Evolutionary conservation across 1,139 yeast genomes (phyloP).

Genomic region (Yamadazyma jaroonii): DNA sequence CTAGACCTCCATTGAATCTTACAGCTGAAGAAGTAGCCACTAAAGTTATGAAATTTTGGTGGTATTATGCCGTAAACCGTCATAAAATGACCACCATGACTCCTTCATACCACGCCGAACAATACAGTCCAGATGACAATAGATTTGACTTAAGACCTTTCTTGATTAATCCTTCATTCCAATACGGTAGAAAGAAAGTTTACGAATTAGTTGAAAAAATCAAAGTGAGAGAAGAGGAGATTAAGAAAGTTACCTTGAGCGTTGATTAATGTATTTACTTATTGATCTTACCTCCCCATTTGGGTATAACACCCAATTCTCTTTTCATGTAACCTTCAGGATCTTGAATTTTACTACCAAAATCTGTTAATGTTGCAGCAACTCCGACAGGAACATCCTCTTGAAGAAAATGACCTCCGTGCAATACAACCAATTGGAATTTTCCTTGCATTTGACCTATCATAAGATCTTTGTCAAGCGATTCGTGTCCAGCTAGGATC

Average conservation of each 20-base stretch:
- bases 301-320: constrained; percentile 41
- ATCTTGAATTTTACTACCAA: constrained; percentile 43
- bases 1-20: constrained; percentile 60
- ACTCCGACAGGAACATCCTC: constrained; percentile 80
- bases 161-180: constrained; percentile 84
- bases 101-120: constrained; percentile 97
- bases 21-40: constrained; percentile 84
- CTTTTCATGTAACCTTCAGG: constrained; percentile 36
- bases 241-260: constrained; percentile 21
- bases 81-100: constrained; percentile 97
- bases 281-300: constrained; percentile 52
- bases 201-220: constrained; percentile 65
- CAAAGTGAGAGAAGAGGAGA: constrained; percentile 35
- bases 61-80: constrained; percentile 89
- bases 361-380: constrained; percentile 53
- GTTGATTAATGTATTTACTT: constrained; percentile 25
- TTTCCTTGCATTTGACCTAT: constrained; percentile 98
- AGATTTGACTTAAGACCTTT: constrained; percentile 94
- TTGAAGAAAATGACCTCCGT: constrained; percentile 87
- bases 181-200: constrained; percentile 87
- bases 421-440: constrained; percentile 80
- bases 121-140: constrained; percentile 96
- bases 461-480: constrained; percentile 77
- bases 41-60: constrained; percentile 89
- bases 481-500: constrained; percentile 86